Percentiles rank a stretch among this genome's conserved stretches.
Conservation (phyloP, 495 filamentous ascomycete species). For the Amniculicola lignicola region DNA sequence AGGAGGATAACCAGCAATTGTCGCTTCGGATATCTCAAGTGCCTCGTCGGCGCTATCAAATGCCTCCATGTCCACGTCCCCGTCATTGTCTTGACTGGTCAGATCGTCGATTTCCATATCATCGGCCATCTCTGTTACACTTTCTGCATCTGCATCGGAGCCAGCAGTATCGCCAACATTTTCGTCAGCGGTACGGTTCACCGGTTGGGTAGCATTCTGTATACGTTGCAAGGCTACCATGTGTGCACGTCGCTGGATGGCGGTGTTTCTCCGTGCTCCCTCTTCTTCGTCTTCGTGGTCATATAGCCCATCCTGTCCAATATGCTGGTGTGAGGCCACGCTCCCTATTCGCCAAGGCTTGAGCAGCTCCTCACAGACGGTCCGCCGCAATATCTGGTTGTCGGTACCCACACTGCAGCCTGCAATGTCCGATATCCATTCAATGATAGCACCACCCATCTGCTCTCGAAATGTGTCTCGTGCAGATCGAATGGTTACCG, state of each 20-base stretch:
- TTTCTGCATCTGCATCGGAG: constrained; percentile 45
- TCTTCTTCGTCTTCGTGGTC: constrained; percentile 66
- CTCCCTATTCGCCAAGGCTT: constrained; percentile 83
- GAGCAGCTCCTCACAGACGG: constrained; percentile 87
- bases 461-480: constrained; percentile 95
- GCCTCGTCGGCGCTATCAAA: constrained; percentile 46
- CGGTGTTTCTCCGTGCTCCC: constrained; percentile 23
- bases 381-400: constrained; percentile 70
- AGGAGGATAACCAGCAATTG: constrained; percentile 64
- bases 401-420: constrained; percentile 83
- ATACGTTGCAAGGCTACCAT: constrained; percentile 19
- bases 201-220: constrained; percentile 6
- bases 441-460: constrained; percentile 97
- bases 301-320: constrained; percentile 83
- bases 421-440: constrained; percentile 91
- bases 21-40: constrained; percentile 62
- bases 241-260: constrained; percentile 10
- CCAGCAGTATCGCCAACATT: constrained; percentile 48
- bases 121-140: constrained; percentile 44
- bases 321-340: constrained; percentile 72
- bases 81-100: constrained; percentile 35
- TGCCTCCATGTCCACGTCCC: constrained; percentile 59
- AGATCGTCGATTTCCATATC: constrained; percentile 41
- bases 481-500: constrained; percentile 88
- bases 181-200: constrained; percentile 41